Percentiles rank a stretch among this genome's conserved stretches.
Evolutionary conservation across 768 basidiomycete genomes (phyloP).

Genomic region (Calocybe gangraenosa): DNA sequence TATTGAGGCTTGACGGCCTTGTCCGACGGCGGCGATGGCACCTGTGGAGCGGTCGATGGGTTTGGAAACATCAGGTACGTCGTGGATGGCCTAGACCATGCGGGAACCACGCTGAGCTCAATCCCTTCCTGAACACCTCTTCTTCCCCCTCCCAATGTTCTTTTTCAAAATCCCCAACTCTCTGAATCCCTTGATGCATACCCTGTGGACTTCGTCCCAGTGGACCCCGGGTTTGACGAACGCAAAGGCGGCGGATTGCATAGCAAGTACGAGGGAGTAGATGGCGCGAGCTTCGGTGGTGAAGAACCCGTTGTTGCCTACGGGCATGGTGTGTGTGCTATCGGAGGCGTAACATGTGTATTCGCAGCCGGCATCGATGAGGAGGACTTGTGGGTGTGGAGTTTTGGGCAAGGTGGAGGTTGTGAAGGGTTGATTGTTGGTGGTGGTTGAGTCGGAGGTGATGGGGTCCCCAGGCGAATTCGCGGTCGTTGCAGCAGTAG

Average conservation of each 20-base stretch:
- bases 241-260: slow-evolving; percentile 83
- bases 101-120: slow-evolving; percentile 88
- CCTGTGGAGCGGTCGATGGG: slow-evolving; percentile 55
- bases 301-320: slow-evolving; percentile 93
- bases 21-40: slow-evolving; percentile 14
- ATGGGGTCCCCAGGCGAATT: slow-evolving; percentile 84
- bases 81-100: slow-evolving; percentile 95
- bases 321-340: slow-evolving; percentile 80
- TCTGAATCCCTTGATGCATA: slow-evolving; percentile 80
- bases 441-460: slow-evolving; percentile 52
- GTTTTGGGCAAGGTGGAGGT: slow-evolving; percentile 18
- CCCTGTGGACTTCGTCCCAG: slow-evolving; percentile 86
- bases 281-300: slow-evolving; percentile 77
- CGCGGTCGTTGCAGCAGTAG: slow-evolving; percentile 90
- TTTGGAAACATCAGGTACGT: slow-evolving; percentile 80
- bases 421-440: slow-evolving; percentile 45
- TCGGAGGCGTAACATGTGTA: slow-evolving; percentile 52
- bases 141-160: slow-evolving; percentile 63
- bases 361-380: slow-evolving; percentile 96
- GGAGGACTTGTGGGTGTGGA: slow-evolving; percentile 70
- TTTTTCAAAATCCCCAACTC: slow-evolving; percentile 87
- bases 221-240: slow-evolving; percentile 73
- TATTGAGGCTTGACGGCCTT: slow-evolving; percentile 3
- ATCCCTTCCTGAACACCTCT: slow-evolving; percentile 70
- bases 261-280: slow-evolving; percentile 82